Evolutionary conservation across 257 asterid genomes (phyloP).

Genomic region (Agastache rugosa): DNA sequence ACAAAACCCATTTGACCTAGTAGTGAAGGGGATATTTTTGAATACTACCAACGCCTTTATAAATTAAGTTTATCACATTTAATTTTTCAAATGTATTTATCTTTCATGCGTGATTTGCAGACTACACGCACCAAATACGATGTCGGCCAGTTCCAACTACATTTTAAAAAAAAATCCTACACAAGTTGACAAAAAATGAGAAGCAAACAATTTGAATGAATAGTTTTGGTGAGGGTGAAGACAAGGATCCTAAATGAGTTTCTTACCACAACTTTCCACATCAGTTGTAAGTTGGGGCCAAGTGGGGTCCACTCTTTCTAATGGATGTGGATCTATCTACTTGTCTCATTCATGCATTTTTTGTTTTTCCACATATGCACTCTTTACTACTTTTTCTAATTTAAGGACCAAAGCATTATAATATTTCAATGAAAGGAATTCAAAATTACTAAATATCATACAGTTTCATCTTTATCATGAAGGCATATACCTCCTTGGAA

Average conservation of each 20-base stretch:
- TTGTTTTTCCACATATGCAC: not conserved
- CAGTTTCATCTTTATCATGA: conserved; percentile 19
- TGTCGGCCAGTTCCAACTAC: no score
- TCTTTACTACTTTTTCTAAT: not conserved
- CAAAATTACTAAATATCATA: not conserved
- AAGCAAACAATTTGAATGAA: not conserved
- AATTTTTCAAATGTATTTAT: no score
- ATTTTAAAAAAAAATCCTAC: no score
- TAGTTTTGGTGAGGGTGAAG: not conserved
- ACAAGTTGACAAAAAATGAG: conserved; percentile 17
- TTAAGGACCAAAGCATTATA: not conserved
- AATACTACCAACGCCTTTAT: no score
- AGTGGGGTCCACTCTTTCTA: not conserved
- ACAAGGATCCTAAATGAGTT: conserved; percentile 1
- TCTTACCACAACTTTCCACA: not conserved
- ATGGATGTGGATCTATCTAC: not conserved
- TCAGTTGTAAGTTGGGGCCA: not conserved
- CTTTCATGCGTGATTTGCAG: no score
- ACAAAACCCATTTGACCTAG: no score
- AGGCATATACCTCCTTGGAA: conserved; percentile 28
- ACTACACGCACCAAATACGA: no score
- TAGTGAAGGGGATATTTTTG: no score
- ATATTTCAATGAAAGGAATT: not conserved
- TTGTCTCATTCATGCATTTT: not conserved
- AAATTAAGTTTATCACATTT: no score